A percentile compares a stretch with the other conserved stretches of the same genome.
Conservation (phyloP, 1,139 yeast species). For the Zygotorulaspora mrakii region DNA sequence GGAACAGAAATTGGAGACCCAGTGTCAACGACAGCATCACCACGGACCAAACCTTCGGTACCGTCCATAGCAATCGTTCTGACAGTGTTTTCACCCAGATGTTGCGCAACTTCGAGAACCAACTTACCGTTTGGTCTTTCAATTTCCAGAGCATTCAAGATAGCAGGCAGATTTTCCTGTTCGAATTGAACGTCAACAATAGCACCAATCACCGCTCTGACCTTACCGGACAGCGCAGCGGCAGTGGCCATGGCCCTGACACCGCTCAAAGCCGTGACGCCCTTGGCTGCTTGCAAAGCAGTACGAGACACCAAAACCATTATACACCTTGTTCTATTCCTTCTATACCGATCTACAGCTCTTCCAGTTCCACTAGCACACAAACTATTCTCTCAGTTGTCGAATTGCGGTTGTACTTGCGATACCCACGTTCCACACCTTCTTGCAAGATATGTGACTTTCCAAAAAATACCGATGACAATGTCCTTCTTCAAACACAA, state of each 20-base stretch:
- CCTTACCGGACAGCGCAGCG: slow-evolving; percentile 74
- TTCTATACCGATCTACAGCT: not conserved
- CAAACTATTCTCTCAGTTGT: no score
- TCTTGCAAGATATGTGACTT: no score
- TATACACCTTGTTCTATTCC: not conserved
- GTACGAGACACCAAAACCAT: slow-evolving; percentile 54
- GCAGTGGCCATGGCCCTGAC: slow-evolving; percentile 86
- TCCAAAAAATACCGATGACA: not conserved
- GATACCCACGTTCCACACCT: no score
- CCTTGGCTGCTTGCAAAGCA: slow-evolving; percentile 87
- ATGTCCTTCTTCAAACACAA: no score
- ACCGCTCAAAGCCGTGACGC: slow-evolving; percentile 60
- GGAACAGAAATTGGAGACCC: slow-evolving; percentile 99
- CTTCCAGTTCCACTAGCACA: not conserved
- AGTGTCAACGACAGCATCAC: slow-evolving; percentile 85
- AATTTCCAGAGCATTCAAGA: slow-evolving; percentile 92
- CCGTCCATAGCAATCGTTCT: slow-evolving; percentile 99
- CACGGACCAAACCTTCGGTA: slow-evolving; percentile 99
- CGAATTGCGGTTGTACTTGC: no score
- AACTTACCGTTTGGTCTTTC: slow-evolving; percentile 65
- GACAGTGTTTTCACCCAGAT: slow-evolving; percentile 99
- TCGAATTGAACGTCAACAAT: slow-evolving; percentile 99
- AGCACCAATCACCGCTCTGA: slow-evolving; percentile 99
- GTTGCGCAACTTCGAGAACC: slow-evolving; percentile 98
- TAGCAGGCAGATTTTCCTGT: slow-evolving; percentile 95